Evolutionary conservation across 257 asterid species (phyloP).

Genomic region (Solanum chilense): DNA sequence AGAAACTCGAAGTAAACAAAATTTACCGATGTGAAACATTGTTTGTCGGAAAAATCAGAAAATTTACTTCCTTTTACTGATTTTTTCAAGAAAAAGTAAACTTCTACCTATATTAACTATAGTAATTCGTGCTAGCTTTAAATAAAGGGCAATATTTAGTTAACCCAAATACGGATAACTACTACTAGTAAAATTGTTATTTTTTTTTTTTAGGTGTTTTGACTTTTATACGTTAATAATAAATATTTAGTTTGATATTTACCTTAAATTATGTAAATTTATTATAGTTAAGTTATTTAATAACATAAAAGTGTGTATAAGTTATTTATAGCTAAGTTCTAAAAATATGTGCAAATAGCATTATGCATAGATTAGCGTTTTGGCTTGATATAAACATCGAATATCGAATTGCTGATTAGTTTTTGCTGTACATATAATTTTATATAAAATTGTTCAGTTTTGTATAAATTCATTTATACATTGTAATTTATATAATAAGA

Average conservation of each 20-base stretch:
- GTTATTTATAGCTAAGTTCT: background rate
- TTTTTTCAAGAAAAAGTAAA: background rate
- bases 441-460: no score
- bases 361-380: background rate
- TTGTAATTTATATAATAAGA: no score
- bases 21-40: background rate
- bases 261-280: no score
- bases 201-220: no score
- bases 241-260: no score
- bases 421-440: background rate
- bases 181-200: background rate
- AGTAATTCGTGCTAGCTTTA: background rate
- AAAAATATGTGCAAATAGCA: background rate
- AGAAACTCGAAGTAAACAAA: no score
- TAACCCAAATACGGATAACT: background rate
- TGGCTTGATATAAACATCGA: background rate
- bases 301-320: background rate
- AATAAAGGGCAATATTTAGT: background rate
- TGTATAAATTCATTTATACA: no score
- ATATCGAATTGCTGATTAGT: background rate
- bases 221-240: no score
- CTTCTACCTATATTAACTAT: background rate
- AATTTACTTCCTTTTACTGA: background rate
- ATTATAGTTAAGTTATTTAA: background rate
- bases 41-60: background rate